These are phyloP conservation scores for Backusella mclennaniae DNA, from an alignment of 192 early-diverging fungal genomes.

Conservation along the genomic window DNA sequence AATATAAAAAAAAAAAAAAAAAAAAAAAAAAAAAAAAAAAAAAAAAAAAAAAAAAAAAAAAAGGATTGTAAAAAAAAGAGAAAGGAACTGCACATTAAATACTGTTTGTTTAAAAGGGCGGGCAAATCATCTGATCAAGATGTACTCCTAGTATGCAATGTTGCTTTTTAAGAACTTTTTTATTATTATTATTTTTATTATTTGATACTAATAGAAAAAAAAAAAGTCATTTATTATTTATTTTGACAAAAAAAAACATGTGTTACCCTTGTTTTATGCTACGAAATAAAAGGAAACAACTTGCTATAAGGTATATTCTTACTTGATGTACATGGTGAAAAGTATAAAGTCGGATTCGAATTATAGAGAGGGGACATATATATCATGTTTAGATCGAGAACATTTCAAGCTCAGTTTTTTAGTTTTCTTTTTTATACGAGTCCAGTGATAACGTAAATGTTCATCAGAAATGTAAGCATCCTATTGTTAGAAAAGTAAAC, in stretches of 20 bases:
- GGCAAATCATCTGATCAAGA: not conserved
- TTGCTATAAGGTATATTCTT: not conserved
- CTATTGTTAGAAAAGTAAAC: conserved; percentile 4
- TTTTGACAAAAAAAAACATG: not conserved
- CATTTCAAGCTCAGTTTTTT: conserved; percentile 2
- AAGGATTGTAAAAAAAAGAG: not conserved
- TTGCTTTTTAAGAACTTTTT: conserved; percentile 1
- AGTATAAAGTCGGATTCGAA: not conserved
- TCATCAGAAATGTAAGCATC: not conserved
- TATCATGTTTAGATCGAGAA: not conserved
- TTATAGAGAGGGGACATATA: not conserved
- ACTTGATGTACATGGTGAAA: no score
- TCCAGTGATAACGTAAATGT: conserved; percentile 4
- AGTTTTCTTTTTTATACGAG: not conserved
- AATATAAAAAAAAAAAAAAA: not conserved
- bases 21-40: not conserved
- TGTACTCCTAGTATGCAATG: not conserved
- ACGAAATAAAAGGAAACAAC: no score
- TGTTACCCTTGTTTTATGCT: not conserved
- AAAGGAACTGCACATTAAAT: not conserved
- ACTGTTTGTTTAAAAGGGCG: not conserved
- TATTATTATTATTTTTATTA: not conserved
- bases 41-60: not conserved
- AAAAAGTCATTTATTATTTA: not conserved
- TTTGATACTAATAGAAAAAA: not conserved